phyloP scores from a whole-genome alignment of 2,329 filamentous ascomycete genomes.

The Pestalotiopsis sp. region DNA sequence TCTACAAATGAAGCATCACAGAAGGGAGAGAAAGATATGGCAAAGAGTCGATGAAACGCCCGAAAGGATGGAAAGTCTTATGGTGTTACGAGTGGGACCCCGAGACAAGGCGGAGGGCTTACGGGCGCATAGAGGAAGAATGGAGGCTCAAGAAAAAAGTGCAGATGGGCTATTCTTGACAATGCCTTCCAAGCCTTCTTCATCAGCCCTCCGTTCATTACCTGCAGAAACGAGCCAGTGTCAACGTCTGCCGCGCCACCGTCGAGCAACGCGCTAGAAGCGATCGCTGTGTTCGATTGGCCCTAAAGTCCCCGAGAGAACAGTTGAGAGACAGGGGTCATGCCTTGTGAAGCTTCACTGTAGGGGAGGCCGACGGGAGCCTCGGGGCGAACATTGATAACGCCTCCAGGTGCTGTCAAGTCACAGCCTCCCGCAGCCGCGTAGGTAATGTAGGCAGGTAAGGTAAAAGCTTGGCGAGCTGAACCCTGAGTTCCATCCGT shows the following conservation, averaged over 20 bases:
- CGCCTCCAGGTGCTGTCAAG: neutral
- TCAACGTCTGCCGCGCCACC: slow-evolving; percentile 6
- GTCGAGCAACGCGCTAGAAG: neutral
- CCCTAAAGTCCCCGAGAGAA: slow-evolving; percentile 5
- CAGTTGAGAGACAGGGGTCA: neutral
- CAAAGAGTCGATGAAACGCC: neutral
- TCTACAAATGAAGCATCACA: neutral
- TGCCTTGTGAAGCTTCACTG: neutral
- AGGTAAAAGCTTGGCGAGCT: slow-evolving; percentile 5
- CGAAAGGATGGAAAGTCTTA: neutral
- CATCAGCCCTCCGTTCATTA: slow-evolving; percentile 6
- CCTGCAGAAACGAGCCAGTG: neutral
- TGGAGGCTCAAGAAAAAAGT: neutral
- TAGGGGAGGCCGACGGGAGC: neutral
- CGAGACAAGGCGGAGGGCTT: neutral
- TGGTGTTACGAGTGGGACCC: neutral
- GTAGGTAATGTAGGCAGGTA: no score
- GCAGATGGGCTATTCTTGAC: neutral
- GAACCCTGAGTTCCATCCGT: neutral
- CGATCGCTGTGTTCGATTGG: slow-evolving; percentile 8
- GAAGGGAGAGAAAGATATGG: neutral
- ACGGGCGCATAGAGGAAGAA: neutral
- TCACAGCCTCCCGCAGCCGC: neutral
- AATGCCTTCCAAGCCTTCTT: slow-evolving; percentile 10
- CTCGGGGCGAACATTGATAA: neutral